Evolutionary conservation across 164 flowering plant genomes (phyloP).

Genomic region (Vitis rupestris): DNA sequence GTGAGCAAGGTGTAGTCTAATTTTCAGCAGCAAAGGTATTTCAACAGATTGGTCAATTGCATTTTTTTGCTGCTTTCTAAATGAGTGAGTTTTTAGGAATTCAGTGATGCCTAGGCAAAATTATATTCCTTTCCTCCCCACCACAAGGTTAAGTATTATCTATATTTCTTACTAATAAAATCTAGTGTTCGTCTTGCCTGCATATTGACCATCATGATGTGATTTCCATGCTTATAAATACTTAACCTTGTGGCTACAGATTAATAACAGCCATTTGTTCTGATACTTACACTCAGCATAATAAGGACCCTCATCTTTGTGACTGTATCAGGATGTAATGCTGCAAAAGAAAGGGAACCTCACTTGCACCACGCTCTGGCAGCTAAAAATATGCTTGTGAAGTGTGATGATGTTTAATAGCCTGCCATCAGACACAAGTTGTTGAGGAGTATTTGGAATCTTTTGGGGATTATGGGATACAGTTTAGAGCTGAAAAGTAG

Average conservation of each 20-base stretch:
- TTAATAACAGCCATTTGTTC: background rate
- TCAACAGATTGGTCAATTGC: too few relatives aligned
- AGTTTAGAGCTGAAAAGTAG: conserved; percentile 25
- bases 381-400: conserved; percentile 6
- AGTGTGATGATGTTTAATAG: background rate
- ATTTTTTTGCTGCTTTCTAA: too few relatives aligned
- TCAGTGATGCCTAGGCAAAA: background rate
- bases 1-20: too few relatives aligned
- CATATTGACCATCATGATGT: background rate
- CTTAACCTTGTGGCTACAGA: background rate
- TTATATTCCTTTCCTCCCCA: background rate
- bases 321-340: background rate
- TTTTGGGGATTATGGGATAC: conserved; percentile 22
- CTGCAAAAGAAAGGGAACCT: conserved; percentile 1
- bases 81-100: background rate
- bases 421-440: conserved; percentile 10
- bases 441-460: conserved; percentile 9
- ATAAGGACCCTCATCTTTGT: background rate
- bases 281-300: background rate
- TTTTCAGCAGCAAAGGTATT: too few relatives aligned
- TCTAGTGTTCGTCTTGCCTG: background rate
- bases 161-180: background rate
- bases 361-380: background rate
- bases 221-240: background rate
- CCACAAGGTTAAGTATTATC: background rate